These are phyloP conservation scores for Euphorbia lathyris DNA, from an alignment of 345 rosid species.

Conservation along the genomic window DNA sequence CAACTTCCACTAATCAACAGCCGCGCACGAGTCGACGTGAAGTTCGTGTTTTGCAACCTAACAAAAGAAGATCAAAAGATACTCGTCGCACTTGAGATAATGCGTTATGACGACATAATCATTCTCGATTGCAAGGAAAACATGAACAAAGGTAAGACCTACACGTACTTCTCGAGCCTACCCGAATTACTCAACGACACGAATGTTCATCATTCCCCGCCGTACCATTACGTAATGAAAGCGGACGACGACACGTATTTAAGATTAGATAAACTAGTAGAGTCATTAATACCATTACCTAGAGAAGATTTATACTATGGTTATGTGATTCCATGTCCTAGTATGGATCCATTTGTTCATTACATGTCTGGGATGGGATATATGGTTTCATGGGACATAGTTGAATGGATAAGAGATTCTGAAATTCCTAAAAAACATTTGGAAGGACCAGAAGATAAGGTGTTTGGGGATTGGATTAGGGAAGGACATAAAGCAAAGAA, in stretches of 20 bases:
- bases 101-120: slow-evolving; percentile 76
- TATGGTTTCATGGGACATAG: slow-evolving; percentile 80
- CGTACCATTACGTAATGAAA: slow-evolving; percentile 88
- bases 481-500: slow-evolving; percentile 63
- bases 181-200: slow-evolving; percentile 50
- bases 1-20: slow-evolving; percentile 32
- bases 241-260: slow-evolving; percentile 71
- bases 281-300: slow-evolving; percentile 61
- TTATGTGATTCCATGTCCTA: slow-evolving; percentile 72
- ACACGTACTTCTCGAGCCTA: slow-evolving; percentile 74
- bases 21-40: slow-evolving; percentile 65
- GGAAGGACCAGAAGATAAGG: slow-evolving; percentile 74
- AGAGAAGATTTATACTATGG: slow-evolving; percentile 83
- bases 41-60: slow-evolving; percentile 85
- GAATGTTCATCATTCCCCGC: slow-evolving; percentile 37
- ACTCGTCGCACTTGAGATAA: slow-evolving; percentile 81
- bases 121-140: slow-evolving; percentile 76
- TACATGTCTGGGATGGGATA: slow-evolving; percentile 97
- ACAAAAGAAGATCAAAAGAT: slow-evolving; percentile 83
- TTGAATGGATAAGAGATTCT: slow-evolving; percentile 72
- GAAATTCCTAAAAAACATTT: slow-evolving; percentile 62
- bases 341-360: slow-evolving; percentile 84
- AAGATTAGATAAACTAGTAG: slow-evolving; percentile 47
- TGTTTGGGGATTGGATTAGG: slow-evolving; percentile 71
- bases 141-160: slow-evolving; percentile 88